Evolutionary conservation across 1,284 basidiomycete genomes (phyloP).

Genomic region (Puccinia novopanici): DNA sequence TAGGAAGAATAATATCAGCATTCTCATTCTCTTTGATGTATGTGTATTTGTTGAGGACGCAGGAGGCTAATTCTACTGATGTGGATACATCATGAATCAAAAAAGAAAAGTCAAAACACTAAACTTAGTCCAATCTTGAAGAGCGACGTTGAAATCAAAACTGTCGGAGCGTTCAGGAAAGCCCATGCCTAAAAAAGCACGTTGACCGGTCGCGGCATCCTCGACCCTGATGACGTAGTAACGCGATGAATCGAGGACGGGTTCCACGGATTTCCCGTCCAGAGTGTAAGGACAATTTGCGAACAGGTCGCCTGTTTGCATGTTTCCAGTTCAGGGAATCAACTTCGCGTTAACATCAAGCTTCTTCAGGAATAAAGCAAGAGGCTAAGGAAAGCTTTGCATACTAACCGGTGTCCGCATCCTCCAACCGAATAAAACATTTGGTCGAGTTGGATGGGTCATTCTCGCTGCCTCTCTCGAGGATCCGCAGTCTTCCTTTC

Average conservation of each 20-base stretch:
- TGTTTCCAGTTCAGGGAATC: not conserved
- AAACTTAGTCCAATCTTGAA: constrained; percentile 93
- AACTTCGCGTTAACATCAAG: too few species aligned
- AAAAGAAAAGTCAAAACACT: constrained; percentile 52
- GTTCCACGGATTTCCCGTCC: constrained; percentile 77
- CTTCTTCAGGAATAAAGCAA: not conserved
- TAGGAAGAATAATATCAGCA: constrained; percentile 51
- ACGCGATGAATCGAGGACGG: constrained; percentile 90
- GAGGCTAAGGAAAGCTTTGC: not conserved
- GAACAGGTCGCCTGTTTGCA: constrained; percentile 68
- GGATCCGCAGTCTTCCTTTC: constrained; percentile 83
- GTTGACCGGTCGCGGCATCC: constrained; percentile 70
- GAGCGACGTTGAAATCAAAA: constrained; percentile 91
- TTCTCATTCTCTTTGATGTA: not conserved
- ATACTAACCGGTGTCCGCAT: constrained; percentile 68
- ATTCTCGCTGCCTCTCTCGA: constrained; percentile 66
- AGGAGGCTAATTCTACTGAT: not conserved
- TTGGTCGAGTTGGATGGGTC: constrained; percentile 57
- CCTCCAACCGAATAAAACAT: constrained; percentile 72
- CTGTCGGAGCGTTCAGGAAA: constrained; percentile 87
- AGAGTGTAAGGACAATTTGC: constrained; percentile 86
- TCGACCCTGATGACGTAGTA: constrained; percentile 94
- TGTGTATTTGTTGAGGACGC: not conserved
- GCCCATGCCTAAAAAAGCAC: constrained; percentile 91
- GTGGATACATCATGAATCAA: not conserved